A percentile compares a stretch with the other conserved stretches of the same genome.
These are phyloP conservation scores for Paraphoma sp. DNA, from an alignment of 2,329 filamentous ascomycete genomes.

Conservation along the genomic window DNA sequence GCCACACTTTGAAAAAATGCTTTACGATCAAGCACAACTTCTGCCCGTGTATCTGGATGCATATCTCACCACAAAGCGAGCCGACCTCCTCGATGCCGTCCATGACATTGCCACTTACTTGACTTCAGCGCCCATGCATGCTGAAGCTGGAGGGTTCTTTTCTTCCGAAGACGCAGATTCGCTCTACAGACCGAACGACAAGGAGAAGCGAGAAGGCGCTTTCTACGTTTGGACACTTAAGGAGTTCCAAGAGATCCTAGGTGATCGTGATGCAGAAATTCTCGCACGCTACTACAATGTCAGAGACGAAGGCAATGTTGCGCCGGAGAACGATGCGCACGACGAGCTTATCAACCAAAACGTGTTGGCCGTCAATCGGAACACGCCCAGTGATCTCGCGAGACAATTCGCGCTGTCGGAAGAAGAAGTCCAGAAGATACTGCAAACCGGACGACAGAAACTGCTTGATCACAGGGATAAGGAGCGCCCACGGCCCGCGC, in stretches of 20 bases:
- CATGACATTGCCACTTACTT: slow-evolving; percentile 89
- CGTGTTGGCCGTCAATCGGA: slow-evolving; percentile 72
- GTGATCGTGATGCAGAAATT: slow-evolving; percentile 71
- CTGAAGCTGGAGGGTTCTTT: slow-evolving; percentile 76
- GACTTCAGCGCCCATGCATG: slow-evolving; percentile 71
- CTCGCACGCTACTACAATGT: slow-evolving; percentile 87
- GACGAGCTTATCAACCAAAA: slow-evolving; percentile 97
- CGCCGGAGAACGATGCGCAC: slow-evolving; percentile 80
- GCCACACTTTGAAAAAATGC: slow-evolving; percentile 97
- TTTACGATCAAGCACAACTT: slow-evolving; percentile 89
- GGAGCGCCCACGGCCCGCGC: slow-evolving; percentile 75
- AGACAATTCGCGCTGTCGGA: slow-evolving; percentile 76
- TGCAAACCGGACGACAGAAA: slow-evolving; percentile 71
- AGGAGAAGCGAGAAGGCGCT: slow-evolving; percentile 85
- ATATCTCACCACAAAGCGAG: slow-evolving; percentile 72
- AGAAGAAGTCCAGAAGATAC: slow-evolving; percentile 70
- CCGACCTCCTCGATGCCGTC: slow-evolving; percentile 78
- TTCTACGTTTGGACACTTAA: slow-evolving; percentile 94
- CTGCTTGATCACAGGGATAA: slow-evolving; percentile 74
- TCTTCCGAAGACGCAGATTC: slow-evolving; percentile 93
- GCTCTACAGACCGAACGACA: slow-evolving; percentile 73
- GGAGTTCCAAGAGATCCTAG: slow-evolving; percentile 81
- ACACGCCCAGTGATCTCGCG: slow-evolving; percentile 72
- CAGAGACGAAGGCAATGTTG: slow-evolving; percentile 82
- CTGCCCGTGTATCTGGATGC: slow-evolving; percentile 85